Base-by-base conservation (phyloP, 129 eudicot species). In the Artemisia tridentata region DNA sequence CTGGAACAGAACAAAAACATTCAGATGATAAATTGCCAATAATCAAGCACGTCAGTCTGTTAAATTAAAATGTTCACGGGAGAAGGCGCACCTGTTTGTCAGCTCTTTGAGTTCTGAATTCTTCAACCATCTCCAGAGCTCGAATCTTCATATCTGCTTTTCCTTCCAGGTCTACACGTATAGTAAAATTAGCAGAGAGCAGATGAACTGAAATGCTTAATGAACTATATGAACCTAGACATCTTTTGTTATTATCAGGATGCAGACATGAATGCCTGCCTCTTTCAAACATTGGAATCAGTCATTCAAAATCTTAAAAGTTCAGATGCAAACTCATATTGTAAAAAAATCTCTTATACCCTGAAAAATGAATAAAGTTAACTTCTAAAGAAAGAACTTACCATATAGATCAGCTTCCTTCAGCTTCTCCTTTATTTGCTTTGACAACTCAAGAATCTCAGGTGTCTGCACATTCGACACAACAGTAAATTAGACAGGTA, bases 91-190 rank as follows among this genome's bases (percentile, higher is more conserved):
- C 98, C 96, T 93, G 98, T 84, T 79, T 85, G 84, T 92, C 98
- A 20, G 98, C 98, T 85, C 98, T 83, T 79, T 83, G 81, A 72
- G 84, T 85, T 80, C 98, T 78, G 41, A 89, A 86, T 71, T 85
- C 92, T 75, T 93, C 98, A 71, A 93, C 70, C 51, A 76, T 78
- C 86, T 93, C 98, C 78, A 85, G 57, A 67, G 80, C 83, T 80
- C 96, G 91, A 74, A 93, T 89, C 72, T 93, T 93, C 89, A 83
- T 74, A 78, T 93, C 98, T 63, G 88, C 83, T 69, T 85, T 93
- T 75, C 98, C 98, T 82, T 93, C 98, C 31, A 93, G 82, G 62
- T 93, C 98, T 92, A 77, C 18, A 74, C 13, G 14, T 50, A 19
- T 46, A 18, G 53, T 17, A 48, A 38, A 70, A 54, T 46, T 1